These are phyloP conservation scores for Piromyces finnis DNA, from an alignment of 192 early-diverging fungal genomes.

Conservation along the genomic window DNA sequence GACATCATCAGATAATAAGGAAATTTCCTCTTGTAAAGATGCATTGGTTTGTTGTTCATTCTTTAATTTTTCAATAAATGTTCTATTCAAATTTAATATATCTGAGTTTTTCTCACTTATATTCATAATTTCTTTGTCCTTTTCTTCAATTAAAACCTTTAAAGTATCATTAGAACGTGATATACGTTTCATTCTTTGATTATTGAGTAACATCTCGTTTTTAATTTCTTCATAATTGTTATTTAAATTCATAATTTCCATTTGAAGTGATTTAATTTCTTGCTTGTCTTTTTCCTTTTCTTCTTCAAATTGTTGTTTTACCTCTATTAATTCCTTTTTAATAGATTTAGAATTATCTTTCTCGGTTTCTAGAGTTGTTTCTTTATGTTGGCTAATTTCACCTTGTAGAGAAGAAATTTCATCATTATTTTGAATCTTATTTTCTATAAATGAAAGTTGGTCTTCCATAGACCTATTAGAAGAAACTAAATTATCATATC, in stretches of 20 bases:
- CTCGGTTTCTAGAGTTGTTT: no score
- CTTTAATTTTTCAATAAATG: neutral
- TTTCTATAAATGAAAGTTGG: neutral
- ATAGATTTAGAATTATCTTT: no score
- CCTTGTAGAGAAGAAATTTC: neutral
- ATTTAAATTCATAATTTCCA: neutral
- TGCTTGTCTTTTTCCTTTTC: neutral
- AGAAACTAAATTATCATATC: no score
- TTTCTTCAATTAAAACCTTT: neutral
- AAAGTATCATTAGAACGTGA: neutral
- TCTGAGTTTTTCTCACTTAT: neutral
- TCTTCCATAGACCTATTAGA: neutral
- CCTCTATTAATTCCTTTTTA: neutral
- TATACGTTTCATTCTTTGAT: neutral
- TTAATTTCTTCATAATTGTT: neutral
- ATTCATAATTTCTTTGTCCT: neutral
- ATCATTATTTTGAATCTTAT: neutral
- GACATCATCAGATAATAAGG: neutral
- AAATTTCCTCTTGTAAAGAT: neutral
- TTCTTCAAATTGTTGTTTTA: neutral
- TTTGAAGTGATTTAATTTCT: neutral
- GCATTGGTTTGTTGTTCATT: neutral
- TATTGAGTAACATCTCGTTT: neutral
- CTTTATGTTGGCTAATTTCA: no score
- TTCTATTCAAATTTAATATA: neutral